Evolutionary conservation across 805 yeast genomes (phyloP).

Genomic region (Saturnispora besseyi): DNA sequence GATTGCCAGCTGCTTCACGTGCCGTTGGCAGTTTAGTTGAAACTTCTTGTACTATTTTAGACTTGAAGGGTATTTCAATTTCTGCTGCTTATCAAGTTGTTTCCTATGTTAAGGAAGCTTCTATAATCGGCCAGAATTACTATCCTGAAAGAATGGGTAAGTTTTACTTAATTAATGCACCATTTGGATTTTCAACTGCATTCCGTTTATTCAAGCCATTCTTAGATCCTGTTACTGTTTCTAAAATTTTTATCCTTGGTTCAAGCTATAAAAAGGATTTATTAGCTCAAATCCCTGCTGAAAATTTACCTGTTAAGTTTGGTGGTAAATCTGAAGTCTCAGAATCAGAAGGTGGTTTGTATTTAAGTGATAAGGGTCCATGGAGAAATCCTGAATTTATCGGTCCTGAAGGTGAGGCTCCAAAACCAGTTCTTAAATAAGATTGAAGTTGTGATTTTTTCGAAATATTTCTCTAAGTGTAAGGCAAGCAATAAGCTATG

Average conservation of each 20-base stretch:
- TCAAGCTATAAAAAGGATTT: conserved; percentile 71
- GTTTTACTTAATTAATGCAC: conserved; percentile 91
- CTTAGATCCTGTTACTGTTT: conserved; percentile 94
- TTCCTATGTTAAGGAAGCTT: conserved; percentile 85
- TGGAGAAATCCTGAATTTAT: conserved; percentile 87
- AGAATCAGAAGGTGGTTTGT: conserved; percentile 70
- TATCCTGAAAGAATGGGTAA: conserved; percentile 99
- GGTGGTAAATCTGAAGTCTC: conserved; percentile 72
- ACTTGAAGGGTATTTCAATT: conserved; percentile 87
- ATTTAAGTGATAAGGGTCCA: conserved; percentile 88
- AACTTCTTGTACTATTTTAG: conserved; percentile 94
- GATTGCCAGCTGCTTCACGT: conserved; percentile 94
- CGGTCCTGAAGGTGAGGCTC: conserved; percentile 96
- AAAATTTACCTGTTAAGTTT: conserved; percentile 82
- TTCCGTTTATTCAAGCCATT: conserved; percentile 87
- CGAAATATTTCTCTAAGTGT: no score
- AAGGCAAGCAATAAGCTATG: neutral
- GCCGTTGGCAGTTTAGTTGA: conserved; percentile 69
- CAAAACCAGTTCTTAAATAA: conserved; percentile 33
- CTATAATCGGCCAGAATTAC: conserved; percentile 90
- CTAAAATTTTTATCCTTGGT: conserved; percentile 85
- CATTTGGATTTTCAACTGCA: conserved; percentile 94
- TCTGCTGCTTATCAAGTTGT: conserved; percentile 78
- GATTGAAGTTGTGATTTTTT: neutral
- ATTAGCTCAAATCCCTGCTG: conserved; percentile 85